phyloP scores from a whole-genome alignment of 805 yeast species.

The Wickerhamiella occidentalis region DNA sequence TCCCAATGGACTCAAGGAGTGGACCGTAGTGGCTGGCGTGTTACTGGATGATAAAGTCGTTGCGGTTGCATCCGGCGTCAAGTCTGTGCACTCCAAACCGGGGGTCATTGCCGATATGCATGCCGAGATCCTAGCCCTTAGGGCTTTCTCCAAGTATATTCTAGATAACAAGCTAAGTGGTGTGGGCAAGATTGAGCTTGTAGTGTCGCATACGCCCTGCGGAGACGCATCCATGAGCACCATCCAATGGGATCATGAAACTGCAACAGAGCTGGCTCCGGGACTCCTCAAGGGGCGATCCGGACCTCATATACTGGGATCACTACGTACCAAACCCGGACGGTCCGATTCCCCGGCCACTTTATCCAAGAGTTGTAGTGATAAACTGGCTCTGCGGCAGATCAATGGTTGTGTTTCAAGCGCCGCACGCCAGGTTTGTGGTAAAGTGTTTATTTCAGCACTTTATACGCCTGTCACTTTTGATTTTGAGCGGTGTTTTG shows the following conservation, averaged over 20 bases:
- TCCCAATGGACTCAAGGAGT: conserved; percentile 58
- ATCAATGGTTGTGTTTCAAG: conserved; percentile 27
- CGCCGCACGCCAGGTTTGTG: conserved; percentile 19
- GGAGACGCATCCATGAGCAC: conserved; percentile 72
- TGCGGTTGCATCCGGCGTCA: conserved; percentile 69
- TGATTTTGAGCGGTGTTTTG: conserved; percentile 28
- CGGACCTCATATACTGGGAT: conserved; percentile 33
- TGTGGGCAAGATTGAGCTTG: conserved; percentile 40
- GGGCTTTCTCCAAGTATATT: conserved; percentile 55
- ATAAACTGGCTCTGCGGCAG: conserved; percentile 61
- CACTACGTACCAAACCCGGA: conserved; percentile 88
- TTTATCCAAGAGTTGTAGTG: conserved; percentile 77
- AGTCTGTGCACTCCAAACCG: conserved; percentile 37
- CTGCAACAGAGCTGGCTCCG: neutral
- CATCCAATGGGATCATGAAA: conserved; percentile 9
- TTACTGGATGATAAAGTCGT: conserved; percentile 36
- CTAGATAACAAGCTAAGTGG: conserved; percentile 35
- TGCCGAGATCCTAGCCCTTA: conserved; percentile 68
- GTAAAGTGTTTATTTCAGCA: conserved; percentile 1
- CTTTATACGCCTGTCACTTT: conserved; percentile 7
- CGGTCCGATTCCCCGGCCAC: conserved; percentile 63
- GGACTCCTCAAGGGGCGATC: conserved; percentile 10
- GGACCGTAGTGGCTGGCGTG: conserved; percentile 74
- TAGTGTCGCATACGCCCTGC: conserved; percentile 71
- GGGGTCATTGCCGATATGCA: conserved; percentile 66